Evolutionary conservation across 352 stramenopile species (phyloP), one percentile per base, ranked within the genome.

Genomic region (Pythium rishiriense): DNA sequence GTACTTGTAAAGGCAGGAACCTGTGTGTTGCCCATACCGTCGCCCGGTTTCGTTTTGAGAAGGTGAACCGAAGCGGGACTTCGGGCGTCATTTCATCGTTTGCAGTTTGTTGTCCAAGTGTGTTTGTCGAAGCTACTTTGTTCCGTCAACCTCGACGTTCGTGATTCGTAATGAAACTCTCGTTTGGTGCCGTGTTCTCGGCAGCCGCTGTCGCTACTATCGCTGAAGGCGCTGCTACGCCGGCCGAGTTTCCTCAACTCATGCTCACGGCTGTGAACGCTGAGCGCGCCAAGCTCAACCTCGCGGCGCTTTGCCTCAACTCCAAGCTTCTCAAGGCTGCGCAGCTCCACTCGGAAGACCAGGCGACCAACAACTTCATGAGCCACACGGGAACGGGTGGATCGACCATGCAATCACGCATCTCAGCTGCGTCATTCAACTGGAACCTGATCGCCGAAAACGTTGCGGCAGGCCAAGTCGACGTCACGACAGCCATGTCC

Each of bases 261-360:
- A 68, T 89, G 69, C 75, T 88, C 21, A 68, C 64, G 9, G 73
- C 76, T 6, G 75, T 85, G 26, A 88, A 87, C 59, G 70, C 64
- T 21, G 70, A 85, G 57, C 79, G 79, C 22, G 57, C 64, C n/a
- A 70, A 76, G 17, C 15, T 41, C 1, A 70, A 71, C 1, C 57
- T 85, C 19, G 10, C 64, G 11, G 51, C 68, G 0, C 63, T 84
- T 1, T 84, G 78, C 43, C 68, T 53, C 52, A 88, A 71, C 65
- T 65, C 12, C n/a, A 76, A 77, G 58, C 69, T 79, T 28, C 62
- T 70, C 24, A 41, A 39, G 3, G 68, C 73, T 2, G 63, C 73
- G 1, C 68, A 78, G 46, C 10, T 47, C 7, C 70, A 78, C 62
- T 76, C 70, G n/a, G 58, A 70, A 9, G 76, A 89, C 64, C 82